Conservation (phyloP, 768 basidiomycete species). For the Pulveroboletus sp. region DNA sequence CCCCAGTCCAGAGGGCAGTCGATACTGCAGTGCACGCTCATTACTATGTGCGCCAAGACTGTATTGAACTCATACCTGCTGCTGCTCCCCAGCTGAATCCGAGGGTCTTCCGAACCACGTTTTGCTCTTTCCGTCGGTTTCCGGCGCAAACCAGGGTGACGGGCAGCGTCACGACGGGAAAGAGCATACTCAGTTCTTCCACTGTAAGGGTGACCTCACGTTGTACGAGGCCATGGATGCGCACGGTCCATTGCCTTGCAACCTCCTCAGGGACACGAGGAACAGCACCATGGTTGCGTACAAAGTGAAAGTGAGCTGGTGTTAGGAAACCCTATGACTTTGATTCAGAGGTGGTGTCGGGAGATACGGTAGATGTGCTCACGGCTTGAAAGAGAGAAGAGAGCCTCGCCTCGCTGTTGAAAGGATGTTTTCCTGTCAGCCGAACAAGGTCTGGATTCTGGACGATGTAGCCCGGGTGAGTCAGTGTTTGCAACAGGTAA, state of each 20-base stretch:
- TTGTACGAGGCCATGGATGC: conserved; percentile 38
- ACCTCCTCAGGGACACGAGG: conserved; percentile 41
- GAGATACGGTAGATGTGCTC: conserved; percentile 2
- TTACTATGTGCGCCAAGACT: too few relatives aligned
- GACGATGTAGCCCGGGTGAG: conserved; percentile 1
- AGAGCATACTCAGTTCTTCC: conserved; percentile 41
- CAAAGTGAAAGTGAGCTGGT: conserved; percentile 51
- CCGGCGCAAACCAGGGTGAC: conserved; percentile 65
- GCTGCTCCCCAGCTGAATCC: conserved; percentile 58
- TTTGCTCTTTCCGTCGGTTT: conserved; percentile 66
- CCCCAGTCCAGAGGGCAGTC: conserved; percentile 60
- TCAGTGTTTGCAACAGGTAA: not conserved
- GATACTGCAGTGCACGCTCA: too few relatives aligned
- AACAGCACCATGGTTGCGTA: conserved; percentile 63
- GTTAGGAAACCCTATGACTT: conserved; percentile 49
- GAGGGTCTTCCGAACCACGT: conserved; percentile 52
- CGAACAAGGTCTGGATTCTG: conserved; percentile 41
- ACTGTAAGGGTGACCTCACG: conserved; percentile 40
- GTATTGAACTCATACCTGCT: conserved; percentile 26
- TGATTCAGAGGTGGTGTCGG: not conserved
- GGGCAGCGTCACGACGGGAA: conserved; percentile 54
- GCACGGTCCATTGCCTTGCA: conserved; percentile 43
- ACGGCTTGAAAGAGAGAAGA: conserved; percentile 41
- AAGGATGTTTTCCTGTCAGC: conserved; percentile 60
- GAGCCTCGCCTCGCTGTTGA: conserved; percentile 54